Conservation (phyloP, 305 asterid species). For the Andrographis paniculata region DNA sequence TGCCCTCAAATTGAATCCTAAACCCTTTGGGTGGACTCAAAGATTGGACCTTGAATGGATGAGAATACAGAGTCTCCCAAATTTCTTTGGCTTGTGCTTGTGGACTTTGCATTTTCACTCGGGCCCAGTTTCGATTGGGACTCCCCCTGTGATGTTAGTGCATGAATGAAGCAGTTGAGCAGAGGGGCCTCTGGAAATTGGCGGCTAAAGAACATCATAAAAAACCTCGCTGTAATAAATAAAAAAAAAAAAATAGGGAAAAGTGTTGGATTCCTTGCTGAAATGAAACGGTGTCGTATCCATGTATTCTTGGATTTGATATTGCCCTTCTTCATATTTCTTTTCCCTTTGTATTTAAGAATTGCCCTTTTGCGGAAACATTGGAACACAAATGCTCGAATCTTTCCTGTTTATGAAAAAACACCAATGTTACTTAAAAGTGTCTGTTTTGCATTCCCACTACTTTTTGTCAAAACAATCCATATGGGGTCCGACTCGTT, state of each 20-base stretch:
- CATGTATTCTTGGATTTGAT: not conserved
- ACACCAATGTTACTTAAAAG: not conserved
- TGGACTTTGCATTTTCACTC: conserved; percentile 27
- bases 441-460: not conserved
- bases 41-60: conserved; percentile 35
- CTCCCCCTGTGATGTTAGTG: conserved; percentile 9
- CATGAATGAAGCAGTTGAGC: conserved; percentile 1
- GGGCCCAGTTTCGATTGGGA: conserved; percentile 35
- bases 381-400: no score
- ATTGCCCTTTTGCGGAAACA: not conserved
- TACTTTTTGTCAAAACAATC: not conserved
- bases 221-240: not conserved
- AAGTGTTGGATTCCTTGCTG: conserved; percentile 19
- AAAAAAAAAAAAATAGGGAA: conserved; percentile 16
- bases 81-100: conserved; percentile 20
- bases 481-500: not conserved
- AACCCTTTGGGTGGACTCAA: conserved; percentile 46
- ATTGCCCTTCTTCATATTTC: not conserved
- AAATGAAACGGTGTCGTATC: not conserved
- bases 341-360: not conserved
- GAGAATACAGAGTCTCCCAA: conserved; percentile 28
- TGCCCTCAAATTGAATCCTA: conserved; percentile 22
- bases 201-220: conserved; percentile 21
- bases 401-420: not conserved
- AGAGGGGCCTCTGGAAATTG: conserved; percentile 21